phyloP scores from a whole-genome alignment of 495 filamentous ascomycete species.

The Hyaloscypha bicolor region DNA sequence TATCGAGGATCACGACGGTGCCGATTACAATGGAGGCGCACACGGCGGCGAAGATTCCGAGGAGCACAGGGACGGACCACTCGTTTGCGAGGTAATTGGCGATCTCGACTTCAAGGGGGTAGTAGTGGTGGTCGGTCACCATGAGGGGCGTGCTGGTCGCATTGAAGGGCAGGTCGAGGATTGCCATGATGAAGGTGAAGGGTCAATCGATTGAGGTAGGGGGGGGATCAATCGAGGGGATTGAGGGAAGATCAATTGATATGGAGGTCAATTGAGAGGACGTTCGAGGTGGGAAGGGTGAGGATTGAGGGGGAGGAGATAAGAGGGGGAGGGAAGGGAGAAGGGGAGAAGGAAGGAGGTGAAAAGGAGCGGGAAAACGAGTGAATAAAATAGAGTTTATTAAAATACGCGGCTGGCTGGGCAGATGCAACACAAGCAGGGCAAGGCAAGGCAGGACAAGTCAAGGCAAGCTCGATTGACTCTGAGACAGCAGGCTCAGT shows the following conservation, averaged over 20 bases:
- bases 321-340: neutral
- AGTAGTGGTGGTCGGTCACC: slow-evolving; percentile 60
- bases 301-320: neutral
- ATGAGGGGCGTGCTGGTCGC: slow-evolving; percentile 9
- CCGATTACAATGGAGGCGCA: slow-evolving; percentile 53
- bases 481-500: neutral
- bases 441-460: no score
- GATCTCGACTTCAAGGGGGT: slow-evolving; percentile 61
- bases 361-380: neutral
- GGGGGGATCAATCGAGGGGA: neutral
- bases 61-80: slow-evolving; percentile 53
- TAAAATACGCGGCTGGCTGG: neutral
- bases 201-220: neutral
- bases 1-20: slow-evolving; percentile 50
- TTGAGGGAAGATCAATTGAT: neutral
- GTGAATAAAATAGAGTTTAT: neutral
- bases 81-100: slow-evolving; percentile 61
- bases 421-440: neutral
- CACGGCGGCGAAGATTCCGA: slow-evolving; percentile 53
- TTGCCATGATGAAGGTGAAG: neutral
- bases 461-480: neutral
- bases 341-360: neutral
- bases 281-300: neutral
- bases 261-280: no score
- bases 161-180: slow-evolving; percentile 4